Evolutionary conservation across 805 yeast species (phyloP), one percentile per base, ranked within the genome.

Genomic region (Teunomyces barrocoloradensis): DNA sequence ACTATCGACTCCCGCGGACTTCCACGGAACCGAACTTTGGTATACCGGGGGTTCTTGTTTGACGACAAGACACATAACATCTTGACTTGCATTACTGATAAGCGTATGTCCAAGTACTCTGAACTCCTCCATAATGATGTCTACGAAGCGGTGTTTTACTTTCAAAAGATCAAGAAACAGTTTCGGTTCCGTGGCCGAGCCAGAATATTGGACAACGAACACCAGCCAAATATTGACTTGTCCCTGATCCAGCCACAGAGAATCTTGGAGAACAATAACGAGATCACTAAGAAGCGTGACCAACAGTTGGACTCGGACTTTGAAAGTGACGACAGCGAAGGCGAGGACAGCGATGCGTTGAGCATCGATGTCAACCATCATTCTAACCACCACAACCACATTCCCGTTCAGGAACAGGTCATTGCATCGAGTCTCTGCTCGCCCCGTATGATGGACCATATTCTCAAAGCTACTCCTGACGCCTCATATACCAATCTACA

Each of bases 71-170:
- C 78, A 47, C 83, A 85, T 21, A 88, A 86, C 57, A 79, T 85
- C 10, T 63, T 88, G 44, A 75, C 87, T 0, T 81, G 85, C 56
- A 78, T 85, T 37, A 84, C 94, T 1, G 96, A 89, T 64, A 73
- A 75, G 58, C 71, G 96, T 63, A 81, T 84, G 73, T 69, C 70
- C 43, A 89, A 89, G 64, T 76, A 74, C 56, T 65, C 66, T 11
- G 86, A 86, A 56, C 63, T 80, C 34, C 51, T 73, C 17, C 55
- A 61, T 42, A 76, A 82, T 54, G 79, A 84, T 44, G 71, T 73
- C 46, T 84, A 81, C 61, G 96, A 89, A 66, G 87, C 89, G 10
- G 85, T 88, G 48, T 87, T 86, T 60, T 85, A 87, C 70, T 85
- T 88, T 60, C 78, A 74, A 6, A 72, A 71, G 18, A 62, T 78